phyloP scores from a whole-genome alignment of 768 basidiomycete genomes.

The Phallus indusiatus region DNA sequence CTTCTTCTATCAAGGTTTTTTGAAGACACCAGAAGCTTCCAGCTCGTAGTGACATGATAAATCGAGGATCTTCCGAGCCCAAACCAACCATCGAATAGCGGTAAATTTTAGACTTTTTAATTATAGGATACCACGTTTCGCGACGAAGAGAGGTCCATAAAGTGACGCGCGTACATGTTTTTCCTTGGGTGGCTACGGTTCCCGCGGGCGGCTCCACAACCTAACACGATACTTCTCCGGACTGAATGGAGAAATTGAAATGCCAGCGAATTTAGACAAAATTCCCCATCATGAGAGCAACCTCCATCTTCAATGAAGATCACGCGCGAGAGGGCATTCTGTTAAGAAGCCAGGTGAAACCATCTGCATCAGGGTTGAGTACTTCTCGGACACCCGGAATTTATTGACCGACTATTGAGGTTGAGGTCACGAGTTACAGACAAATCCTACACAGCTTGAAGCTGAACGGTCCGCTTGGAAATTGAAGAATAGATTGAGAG shows the following conservation, averaged over 20 bases:
- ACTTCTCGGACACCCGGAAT: too few species aligned
- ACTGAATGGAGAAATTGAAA: background rate
- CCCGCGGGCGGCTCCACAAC: too few species aligned
- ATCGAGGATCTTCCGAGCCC: background rate
- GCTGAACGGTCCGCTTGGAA: background rate
- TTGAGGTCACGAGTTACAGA: background rate
- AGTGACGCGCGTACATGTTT: too few species aligned
- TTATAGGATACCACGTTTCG: too few species aligned
- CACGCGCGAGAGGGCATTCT: background rate
- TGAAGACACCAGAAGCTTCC: background rate
- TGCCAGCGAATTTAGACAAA: background rate
- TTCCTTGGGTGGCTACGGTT: too few species aligned
- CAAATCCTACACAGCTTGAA: background rate
- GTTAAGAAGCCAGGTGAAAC: too few species aligned
- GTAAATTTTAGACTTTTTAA: background rate
- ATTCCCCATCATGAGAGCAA: background rate
- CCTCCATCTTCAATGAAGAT: background rate
- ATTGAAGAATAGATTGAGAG: background rate
- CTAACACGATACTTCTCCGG: background rate
- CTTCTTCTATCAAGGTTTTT: too few species aligned
- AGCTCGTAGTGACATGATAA: background rate
- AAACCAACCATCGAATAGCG: background rate
- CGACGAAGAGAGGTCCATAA: too few species aligned
- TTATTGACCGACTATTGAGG: too few species aligned
- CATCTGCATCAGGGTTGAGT: too few species aligned